These are phyloP conservation scores for Saposhnikovia divaricata DNA, from an alignment of 129 eudicot species.

Conservation along the genomic window DNA sequence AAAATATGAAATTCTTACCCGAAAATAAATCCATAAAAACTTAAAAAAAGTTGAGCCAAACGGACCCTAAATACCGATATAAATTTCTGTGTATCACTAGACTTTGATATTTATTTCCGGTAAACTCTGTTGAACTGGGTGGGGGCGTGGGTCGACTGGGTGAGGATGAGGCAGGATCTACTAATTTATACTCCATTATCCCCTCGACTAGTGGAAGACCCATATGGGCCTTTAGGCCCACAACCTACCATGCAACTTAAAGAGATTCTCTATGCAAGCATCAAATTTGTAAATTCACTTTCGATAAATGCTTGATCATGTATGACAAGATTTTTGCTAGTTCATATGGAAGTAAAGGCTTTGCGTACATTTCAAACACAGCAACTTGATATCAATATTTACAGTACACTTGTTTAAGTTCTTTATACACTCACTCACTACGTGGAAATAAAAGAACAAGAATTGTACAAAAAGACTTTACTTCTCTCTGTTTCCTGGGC, in stretches of 20 bases:
- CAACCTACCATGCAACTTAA: too few relatives aligned
- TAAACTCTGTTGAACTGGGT: too few relatives aligned
- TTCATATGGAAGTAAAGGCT: neutral
- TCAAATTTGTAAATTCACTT: neutral
- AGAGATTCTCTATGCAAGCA: neutral
- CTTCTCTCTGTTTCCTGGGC: neutral
- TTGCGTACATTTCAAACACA: neutral
- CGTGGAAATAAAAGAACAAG: neutral
- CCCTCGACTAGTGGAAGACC: neutral
- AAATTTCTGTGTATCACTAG: too few relatives aligned
- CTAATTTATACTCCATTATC: too few relatives aligned
- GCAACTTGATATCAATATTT: neutral
- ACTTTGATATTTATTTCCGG: too few relatives aligned
- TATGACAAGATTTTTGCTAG: too few relatives aligned
- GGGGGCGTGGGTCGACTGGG: too few relatives aligned
- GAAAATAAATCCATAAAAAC: too few relatives aligned
- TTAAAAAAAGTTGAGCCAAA: too few relatives aligned
- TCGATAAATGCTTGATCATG: neutral
- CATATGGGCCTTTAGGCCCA: neutral
- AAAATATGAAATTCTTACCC: too few relatives aligned
- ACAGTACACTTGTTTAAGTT: neutral
- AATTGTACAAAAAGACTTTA: neutral
- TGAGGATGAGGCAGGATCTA: too few relatives aligned
- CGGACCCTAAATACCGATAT: too few relatives aligned
- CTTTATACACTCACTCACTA: constrained; percentile 2